These are phyloP conservation scores for Oryza meyeriana DNA, from an alignment of 176 grass and related monocot species.

Conservation along the genomic window DNA sequence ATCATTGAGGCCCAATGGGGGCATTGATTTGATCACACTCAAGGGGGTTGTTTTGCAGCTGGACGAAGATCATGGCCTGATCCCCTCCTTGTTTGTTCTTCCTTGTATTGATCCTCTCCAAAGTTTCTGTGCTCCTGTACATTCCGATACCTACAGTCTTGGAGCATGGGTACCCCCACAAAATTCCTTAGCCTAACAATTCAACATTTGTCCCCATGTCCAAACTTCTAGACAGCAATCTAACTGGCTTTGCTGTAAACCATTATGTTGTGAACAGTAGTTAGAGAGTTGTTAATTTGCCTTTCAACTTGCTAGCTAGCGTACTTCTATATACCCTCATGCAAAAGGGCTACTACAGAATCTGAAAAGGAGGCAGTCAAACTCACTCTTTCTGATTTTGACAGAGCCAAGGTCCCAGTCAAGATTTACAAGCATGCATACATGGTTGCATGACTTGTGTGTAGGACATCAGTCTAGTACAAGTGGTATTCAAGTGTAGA, in stretches of 20 bases:
- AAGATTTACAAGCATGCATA: background rate
- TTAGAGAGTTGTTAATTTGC: background rate
- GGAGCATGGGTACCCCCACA: conserved; percentile 37
- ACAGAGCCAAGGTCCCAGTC: background rate
- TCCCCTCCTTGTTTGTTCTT: conserved; percentile 33
- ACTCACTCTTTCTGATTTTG: background rate
- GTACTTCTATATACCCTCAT: background rate
- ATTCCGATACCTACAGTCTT: conserved; percentile 23
- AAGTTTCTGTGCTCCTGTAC: conserved; percentile 31
- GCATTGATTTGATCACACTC: conserved; percentile 30
- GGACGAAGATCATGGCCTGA: conserved; percentile 29
- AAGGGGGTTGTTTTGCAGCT: conserved; percentile 26
- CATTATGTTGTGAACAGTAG: conserved; percentile 27
- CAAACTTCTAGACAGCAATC: conserved; percentile 28
- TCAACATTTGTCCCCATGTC: conserved; percentile 45
- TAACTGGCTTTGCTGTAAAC: conserved; percentile 26
- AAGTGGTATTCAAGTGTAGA: background rate
- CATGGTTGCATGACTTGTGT: background rate
- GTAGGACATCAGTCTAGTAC: background rate
- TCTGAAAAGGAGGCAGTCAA: background rate
- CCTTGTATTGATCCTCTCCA: conserved; percentile 42
- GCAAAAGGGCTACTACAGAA: background rate
- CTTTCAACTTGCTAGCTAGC: background rate
- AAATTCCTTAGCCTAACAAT: conserved; percentile 44
- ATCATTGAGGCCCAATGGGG: background rate